These are phyloP conservation scores for Trypanosoma vivax DNA, from an alignment of 208 protist species.

Conservation along the genomic window DNA sequence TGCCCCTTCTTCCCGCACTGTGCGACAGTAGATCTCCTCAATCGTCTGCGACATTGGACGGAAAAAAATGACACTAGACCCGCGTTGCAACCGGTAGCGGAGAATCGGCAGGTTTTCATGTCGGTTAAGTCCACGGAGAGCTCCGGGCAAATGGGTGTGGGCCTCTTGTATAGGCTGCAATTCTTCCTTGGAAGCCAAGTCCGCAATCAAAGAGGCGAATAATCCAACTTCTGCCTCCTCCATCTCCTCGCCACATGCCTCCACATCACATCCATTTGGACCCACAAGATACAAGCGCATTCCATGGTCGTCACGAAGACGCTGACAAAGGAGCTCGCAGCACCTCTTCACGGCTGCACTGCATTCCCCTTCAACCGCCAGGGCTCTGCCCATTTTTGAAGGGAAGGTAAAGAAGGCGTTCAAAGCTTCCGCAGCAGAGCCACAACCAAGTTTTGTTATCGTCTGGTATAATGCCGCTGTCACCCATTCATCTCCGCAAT, in stretches of 20 bases:
- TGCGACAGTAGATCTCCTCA: constrained; percentile 9
- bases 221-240: constrained; percentile 14
- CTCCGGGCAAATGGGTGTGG: constrained; percentile 40
- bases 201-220: constrained; percentile 20
- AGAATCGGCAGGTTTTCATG: constrained; percentile 53
- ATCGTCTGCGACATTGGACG: constrained; percentile 9
- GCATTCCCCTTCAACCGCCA: constrained; percentile 9
- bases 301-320: constrained; percentile 1
- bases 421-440: constrained; percentile 15
- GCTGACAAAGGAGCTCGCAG: constrained; percentile 4
- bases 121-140: constrained; percentile 43
- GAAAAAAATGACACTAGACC: constrained; percentile 26
- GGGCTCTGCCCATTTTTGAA: constrained; percentile 3
- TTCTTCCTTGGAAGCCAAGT: constrained; percentile 3
- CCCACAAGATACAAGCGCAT: constrained; percentile 5
- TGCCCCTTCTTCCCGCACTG: background rate
- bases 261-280: constrained; percentile 12
- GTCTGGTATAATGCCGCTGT: constrained; percentile 12
- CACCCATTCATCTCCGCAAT: constrained; percentile 10
- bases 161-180: background rate
- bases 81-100: constrained; percentile 52
- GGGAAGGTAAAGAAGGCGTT: constrained; percentile 40
- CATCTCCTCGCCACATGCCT: constrained; percentile 2
- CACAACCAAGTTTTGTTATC: background rate
- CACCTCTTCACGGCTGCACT: background rate